Evolutionary conservation across 371 early-diverging fungal species (phyloP).

Genomic region (Dichotomocladium elegans): DNA sequence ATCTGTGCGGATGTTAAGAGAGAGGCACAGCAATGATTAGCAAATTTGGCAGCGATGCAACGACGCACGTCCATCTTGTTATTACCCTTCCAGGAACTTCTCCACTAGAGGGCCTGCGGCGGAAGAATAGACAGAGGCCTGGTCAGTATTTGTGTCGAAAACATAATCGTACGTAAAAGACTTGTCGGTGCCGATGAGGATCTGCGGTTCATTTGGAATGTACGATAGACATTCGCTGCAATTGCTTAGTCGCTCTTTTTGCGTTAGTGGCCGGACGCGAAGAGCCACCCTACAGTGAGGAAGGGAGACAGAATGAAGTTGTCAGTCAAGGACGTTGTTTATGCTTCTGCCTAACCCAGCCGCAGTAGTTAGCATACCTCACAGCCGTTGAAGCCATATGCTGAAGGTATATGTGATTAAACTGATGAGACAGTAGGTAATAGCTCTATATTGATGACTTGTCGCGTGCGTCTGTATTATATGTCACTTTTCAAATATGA

Average conservation of each 20-base stretch:
- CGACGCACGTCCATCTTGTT: neutral
- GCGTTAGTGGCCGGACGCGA: constrained; percentile 75
- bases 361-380: no score
- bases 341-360: constrained; percentile 2
- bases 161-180: constrained; percentile 88
- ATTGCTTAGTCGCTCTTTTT: constrained; percentile 71
- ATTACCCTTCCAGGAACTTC: constrained; percentile 86
- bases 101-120: constrained; percentile 71
- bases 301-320: neutral
- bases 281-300: constrained; percentile 61
- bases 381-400: constrained; percentile 28
- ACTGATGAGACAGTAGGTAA: no score
- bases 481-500: constrained; percentile 1
- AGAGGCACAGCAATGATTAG: constrained; percentile 92
- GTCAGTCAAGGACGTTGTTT: neutral
- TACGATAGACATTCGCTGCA: constrained; percentile 68
- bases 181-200: constrained; percentile 64
- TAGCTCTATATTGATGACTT: neutral
- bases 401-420: no score
- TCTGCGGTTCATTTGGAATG: constrained; percentile 61
- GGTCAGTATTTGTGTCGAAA: constrained; percentile 69
- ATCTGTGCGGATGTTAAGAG: constrained; percentile 69
- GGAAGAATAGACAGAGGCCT: constrained; percentile 67
- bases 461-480: neutral
- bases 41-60: neutral